A percentile compares a stretch with the other conserved stretches of the same genome.
phyloP scores from a whole-genome alignment of 176 grass and related monocot genomes.

The Lolium perenne region DNA sequence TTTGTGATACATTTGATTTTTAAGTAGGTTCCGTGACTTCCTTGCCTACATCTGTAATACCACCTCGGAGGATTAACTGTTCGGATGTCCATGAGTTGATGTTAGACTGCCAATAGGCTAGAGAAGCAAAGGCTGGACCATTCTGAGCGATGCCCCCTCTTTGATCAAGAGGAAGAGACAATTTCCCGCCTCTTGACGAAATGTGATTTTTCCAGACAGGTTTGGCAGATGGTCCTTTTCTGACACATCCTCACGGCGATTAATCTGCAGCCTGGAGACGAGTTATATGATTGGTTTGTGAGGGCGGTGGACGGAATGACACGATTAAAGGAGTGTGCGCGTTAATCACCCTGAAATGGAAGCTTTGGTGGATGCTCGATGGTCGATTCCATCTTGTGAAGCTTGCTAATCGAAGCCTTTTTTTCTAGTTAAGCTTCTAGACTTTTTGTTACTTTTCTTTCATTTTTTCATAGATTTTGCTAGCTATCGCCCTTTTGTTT shows the following conservation, averaged over 20 bases:
- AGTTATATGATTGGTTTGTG: not conserved
- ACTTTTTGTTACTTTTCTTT: not conserved
- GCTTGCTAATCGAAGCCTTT: not conserved
- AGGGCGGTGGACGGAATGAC: not conserved
- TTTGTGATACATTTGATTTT: not conserved
- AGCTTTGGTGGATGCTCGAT: not conserved
- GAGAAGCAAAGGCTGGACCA: not conserved
- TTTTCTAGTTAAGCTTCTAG: not conserved
- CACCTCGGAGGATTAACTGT: not conserved
- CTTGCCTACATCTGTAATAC: slow-evolving; percentile 2
- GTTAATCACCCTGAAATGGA: not conserved
- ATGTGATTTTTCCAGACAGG: not conserved
- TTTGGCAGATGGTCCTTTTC: not conserved
- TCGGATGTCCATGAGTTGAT: not conserved
- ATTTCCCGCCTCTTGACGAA: not conserved
- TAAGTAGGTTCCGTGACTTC: not conserved
- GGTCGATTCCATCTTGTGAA: not conserved
- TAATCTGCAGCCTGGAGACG: not conserved
- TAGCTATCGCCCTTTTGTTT: not conserved
- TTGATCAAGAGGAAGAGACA: not conserved
- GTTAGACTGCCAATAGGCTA: not conserved
- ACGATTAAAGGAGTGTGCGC: not conserved
- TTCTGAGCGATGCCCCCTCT: not conserved
- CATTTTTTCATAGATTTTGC: not conserved
- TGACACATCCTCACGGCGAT: not conserved